Evolutionary conservation across 805 yeast genomes (phyloP), one percentile per base, ranked within the genome.

Genomic region (Candida xyloterini): DNA sequence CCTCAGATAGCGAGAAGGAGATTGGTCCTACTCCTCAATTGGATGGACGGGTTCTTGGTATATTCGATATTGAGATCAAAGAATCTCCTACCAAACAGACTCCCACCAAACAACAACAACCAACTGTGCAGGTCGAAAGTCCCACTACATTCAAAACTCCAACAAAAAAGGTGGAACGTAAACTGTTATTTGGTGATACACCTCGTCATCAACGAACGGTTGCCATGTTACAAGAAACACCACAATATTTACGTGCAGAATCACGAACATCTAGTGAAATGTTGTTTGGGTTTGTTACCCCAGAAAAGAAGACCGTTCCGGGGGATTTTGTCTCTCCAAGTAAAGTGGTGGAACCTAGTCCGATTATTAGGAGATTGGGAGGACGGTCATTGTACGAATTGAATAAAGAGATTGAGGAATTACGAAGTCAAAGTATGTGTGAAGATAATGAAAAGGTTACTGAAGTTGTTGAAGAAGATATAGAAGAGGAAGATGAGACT

Each of bases 21-120:
- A 56, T 86, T 10, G 95, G 95, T 0, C 96, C 96, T 1, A 87
- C 96, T 0, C 96, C 96, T 0, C 95, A 87, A 51, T 71, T 86
- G 8, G 71, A 81, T 45, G 96, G 96, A 0, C 74, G 82, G 38
- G 84, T 85, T 0, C 57, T 84, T 24, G 79, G 93, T 13, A 68
- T 87, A 4, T 81, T 87, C 54, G 95, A 86, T 45, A 66, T 79
- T 38, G 55, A 53, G 14, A 35, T 45, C 6, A 43, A 41, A 18
- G 46, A 44, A 14, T 48, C 56, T 18, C 62, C 44, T 37, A 52
- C 27, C 27, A 49, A 35, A 39, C 38, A 15, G 5, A 40, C 44
- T 7, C 48, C 48, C 4, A 27, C 39, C 24, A 40, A 34, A 21
- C 38, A 30, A 15, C 16, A 18, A 15, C 15, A 7, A 3, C 33